Base-by-base conservation (phyloP, 306 rosid species). In the Citrullus amarus region DNA sequence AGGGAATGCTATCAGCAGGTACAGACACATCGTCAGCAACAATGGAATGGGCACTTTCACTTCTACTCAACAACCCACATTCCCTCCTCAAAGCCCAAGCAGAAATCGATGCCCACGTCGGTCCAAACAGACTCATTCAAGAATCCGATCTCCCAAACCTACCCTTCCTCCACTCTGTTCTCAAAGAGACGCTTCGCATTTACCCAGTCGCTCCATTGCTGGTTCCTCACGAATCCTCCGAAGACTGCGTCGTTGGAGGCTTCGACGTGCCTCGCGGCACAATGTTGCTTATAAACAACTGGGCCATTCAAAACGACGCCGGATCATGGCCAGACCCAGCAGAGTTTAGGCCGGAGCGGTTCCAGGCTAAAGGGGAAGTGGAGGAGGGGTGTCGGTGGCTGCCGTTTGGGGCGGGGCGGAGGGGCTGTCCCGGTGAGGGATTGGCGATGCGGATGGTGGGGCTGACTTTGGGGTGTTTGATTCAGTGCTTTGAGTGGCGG, bases 241-340 rank as follows among this genome's bases (percentile, higher is more conserved):
- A 74, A 20, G 82, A 65, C 55, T 85, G 90, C 59, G 60, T 15
- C 2, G 84, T 89, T 0, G 82, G 86, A 3, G 89, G 88, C 6
- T 89, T 5, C 57, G 77, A 81, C 8, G 77, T 89, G 4, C 87
- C 90, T 55, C 32, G 36, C 18, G 88, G 86, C 36, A 86, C 92
- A 32, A 82, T 77, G 80, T 44, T 89, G 38, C 15, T 89, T 10
- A 81, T 80, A 18, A 89, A 85, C 25, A 13, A 71, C 46, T 89
- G 90, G 92, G 84, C 81, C 53, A 32, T 87, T 28, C 92, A 89
- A 1, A 79, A 86, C 2, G 86, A 89, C 25, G 39, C 84, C 1
- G 61, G 36, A 9, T 5, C 59, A 17, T 87, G 88, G 90, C 53
- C 2, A 5, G 83, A 89, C 2, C 86, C 89, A 2, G 67, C 13